Evolutionary conservation across 805 yeast species (phyloP).

Genomic region (Lipomyces sp.): DNA sequence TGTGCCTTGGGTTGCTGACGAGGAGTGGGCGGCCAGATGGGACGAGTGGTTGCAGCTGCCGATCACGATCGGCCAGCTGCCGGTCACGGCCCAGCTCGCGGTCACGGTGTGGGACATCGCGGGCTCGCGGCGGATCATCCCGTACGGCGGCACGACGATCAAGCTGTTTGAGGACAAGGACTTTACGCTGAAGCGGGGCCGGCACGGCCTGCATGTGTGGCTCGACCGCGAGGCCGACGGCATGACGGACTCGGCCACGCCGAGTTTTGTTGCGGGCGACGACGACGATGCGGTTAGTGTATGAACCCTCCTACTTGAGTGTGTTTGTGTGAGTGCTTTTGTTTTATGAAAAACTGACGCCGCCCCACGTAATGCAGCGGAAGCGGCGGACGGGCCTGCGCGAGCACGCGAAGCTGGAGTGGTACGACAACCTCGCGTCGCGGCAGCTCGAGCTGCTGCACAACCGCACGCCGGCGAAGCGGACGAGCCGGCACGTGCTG

Average conservation of each 20-base stretch:
- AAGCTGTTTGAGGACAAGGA: conserved; percentile 55
- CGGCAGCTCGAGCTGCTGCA: conserved; percentile 49
- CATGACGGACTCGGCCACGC: conserved; percentile 33
- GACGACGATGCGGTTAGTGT: conserved; percentile 49
- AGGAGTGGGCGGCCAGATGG: conserved; percentile 61
- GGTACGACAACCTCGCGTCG: conserved; percentile 72
- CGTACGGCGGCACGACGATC: conserved; percentile 61
- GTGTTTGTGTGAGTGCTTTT: no score
- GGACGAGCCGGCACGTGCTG: conserved; percentile 38
- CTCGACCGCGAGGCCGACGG: conserved; percentile 40
- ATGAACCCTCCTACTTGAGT: no score
- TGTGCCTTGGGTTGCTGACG: not conserved
- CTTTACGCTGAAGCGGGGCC: conserved; percentile 65
- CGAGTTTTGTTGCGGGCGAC: conserved; percentile 32
- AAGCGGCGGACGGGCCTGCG: conserved; percentile 62
- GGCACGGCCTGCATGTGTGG: conserved; percentile 55
- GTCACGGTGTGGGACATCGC: conserved; percentile 68
- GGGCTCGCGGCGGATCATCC: conserved; percentile 45
- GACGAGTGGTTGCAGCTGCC: conserved; percentile 73
- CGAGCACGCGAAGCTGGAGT: conserved; percentile 55
- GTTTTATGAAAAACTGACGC: no score
- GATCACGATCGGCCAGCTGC: conserved; percentile 66
- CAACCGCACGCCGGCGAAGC: conserved; percentile 20
- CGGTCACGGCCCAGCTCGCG: conserved; percentile 56
- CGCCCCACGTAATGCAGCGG: no score